Evolutionary conservation across 805 yeast species (phyloP), one percentile per base, ranked within the genome.

Genomic region (Kuraishia hungarica): DNA sequence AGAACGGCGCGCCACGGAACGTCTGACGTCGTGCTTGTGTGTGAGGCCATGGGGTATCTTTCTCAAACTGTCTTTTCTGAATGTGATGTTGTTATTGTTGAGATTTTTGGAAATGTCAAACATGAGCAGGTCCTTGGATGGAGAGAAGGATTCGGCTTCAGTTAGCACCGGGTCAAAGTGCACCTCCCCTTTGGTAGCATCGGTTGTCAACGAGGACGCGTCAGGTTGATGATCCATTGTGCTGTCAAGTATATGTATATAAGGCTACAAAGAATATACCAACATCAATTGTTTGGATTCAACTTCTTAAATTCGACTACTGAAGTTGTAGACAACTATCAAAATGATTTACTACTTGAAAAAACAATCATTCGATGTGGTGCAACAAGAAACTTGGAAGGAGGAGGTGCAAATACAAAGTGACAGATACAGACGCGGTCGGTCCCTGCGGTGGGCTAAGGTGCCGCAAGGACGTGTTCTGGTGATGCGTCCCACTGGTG

Each of bases 31-130:
- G 55, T 73, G 76, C 57, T 74, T 74, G 55, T 73, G 69, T 1
- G 72, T 62, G 43, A 79, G 62, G 0, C 83, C 83, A 61, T 79
- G 83, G 1, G 81, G 79, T 52, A 74, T 72, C 58, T 65, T 71
- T 23, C 62, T 63, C 35, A 49, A 10, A 19, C 39, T 29, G 29
- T 51, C 53, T 19, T 39, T 51, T 24, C 51, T 49, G 51, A 49
- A 24, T 28, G 51, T 49, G 51, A 49, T 49, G 48, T 51, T 46
- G 47, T 22, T 49, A 26, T 51, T 46, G 47, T 22, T 26, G 21
- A 19, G 20, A 47, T 39, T 39, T 29, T 43, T 39, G 21, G 39
- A 13, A 20, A 22, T 35, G 46, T 21, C 46, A 22, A 19, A 28
- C 24, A 39, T 13, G 39, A 39, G 26, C 48, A 51, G 22, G 21